Evolutionary conservation across 305 asterid genomes (phyloP), one percentile per base, ranked within the genome.

Genomic region (Fraxinus ornus): DNA sequence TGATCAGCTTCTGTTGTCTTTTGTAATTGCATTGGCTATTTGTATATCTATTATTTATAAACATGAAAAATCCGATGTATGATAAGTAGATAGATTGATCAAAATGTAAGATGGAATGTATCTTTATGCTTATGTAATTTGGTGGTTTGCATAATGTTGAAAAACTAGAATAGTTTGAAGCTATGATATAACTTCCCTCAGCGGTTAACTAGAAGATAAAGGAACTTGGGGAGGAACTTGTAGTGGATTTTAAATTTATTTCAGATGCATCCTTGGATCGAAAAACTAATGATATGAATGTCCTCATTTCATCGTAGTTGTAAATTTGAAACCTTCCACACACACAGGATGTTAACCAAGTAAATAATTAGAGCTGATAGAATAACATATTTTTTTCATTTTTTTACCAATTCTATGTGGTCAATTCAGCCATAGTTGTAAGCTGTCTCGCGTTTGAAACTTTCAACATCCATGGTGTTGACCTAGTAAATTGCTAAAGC

Each of bases 381-480:
- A 12, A 32, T 5, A 21, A 19, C 47, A n/a, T 22, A 5, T n/a
- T 26, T n/a, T 17, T 22, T 9, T 52, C 6, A 2, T n/a, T 28
- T 28, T 62, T 66, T 66, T 26, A 28, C 37, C 22, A 70, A 30
- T 28, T 70, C 21, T 13, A 5, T 10, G 75, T 13, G 64, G 78
- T 80, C 71, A 30, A 3, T 37, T 33, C 8, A 52, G 57, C 77
- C 55, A 35, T 73, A 80, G 44, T 55, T 81, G 73, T 70, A 32
- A 73, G 24, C 52, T 32, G 72, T 35, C 74, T 32, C 30, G 22
- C 28, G 4, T 80, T 10, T 52, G 10, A 74, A 74, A 74, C 62
- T 41, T 70, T 30, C 28, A 10, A 70, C 75, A 1, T 70, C n/a
- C 75, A 68, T 68, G n/a, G 22, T 70, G 39, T 70, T 70, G 39